phyloP scores from a whole-genome alignment of 331 rosid genomes.

The Pyracantha coccinea region DNA sequence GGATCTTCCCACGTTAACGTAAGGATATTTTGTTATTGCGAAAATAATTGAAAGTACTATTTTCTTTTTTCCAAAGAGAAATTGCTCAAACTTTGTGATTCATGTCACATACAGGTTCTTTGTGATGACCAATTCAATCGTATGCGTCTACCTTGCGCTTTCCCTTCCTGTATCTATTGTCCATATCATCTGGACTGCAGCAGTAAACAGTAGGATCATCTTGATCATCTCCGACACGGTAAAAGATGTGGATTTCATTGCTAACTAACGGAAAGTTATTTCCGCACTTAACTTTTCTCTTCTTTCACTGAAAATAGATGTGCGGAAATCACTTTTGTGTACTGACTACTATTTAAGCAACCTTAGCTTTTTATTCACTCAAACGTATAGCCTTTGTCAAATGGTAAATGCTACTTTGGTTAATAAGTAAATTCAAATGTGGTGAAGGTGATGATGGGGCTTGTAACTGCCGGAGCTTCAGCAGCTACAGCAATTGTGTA shows the following conservation, averaged over 20 bases:
- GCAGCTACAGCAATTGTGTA: conserved; percentile 48
- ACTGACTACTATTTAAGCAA: neutral
- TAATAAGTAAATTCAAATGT: neutral
- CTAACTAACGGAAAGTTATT: neutral
- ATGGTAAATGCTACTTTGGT: neutral
- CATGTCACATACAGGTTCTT: conserved; percentile 49
- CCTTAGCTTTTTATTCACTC: neutral
- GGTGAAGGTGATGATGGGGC: conserved; percentile 47
- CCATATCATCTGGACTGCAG: conserved; percentile 41
- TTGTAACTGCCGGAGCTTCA: conserved; percentile 44
- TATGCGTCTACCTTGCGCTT: conserved; percentile 56
- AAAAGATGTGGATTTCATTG: neutral
- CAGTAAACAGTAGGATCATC: conserved; percentile 42
- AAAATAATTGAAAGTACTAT: neutral
- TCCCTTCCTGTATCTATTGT: conserved; percentile 47
- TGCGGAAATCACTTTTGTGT: neutral
- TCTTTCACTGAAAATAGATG: too few relatives aligned
- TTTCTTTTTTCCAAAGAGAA: neutral
- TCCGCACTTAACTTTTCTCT: neutral
- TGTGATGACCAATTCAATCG: conserved; percentile 57
- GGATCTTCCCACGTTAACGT: conserved; percentile 66
- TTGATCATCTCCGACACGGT: conserved; percentile 60
- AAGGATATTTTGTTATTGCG: neutral
- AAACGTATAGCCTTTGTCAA: neutral
- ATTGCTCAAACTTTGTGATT: neutral